Evolutionary conservation across 352 stramenopile genomes (phyloP).

Genomic region (Phytophthora capsici): DNA sequence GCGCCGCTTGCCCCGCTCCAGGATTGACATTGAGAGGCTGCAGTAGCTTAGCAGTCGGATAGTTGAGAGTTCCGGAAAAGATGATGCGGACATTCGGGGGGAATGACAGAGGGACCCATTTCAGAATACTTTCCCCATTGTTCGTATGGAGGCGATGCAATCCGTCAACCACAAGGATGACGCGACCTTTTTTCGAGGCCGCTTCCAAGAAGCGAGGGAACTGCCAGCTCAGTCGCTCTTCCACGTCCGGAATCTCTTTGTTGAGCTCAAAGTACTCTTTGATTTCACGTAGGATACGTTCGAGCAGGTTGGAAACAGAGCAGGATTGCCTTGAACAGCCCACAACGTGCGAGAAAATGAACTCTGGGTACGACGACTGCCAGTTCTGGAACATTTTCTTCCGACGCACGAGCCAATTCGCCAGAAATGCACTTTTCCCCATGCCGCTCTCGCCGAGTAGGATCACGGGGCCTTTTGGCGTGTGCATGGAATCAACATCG

Average conservation of each 20-base stretch:
- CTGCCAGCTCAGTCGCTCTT: conserved; percentile 91
- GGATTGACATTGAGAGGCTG: conserved; percentile 10
- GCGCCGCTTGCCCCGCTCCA: neutral
- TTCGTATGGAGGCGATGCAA: conserved; percentile 85
- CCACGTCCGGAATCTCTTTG: conserved; percentile 82
- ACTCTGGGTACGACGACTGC: conserved; percentile 83
- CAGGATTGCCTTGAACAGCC: conserved; percentile 89
- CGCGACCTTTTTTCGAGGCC: conserved; percentile 88
- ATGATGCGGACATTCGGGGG: conserved; percentile 90
- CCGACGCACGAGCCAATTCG: conserved; percentile 82
- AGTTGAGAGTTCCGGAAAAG: conserved; percentile 71
- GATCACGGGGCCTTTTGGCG: conserved; percentile 78
- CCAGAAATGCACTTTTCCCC: conserved; percentile 79
- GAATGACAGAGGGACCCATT: conserved; percentile 91
- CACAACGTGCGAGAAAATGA: conserved; percentile 92
- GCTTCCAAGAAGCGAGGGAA: conserved; percentile 91
- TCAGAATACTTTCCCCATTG: conserved; percentile 90
- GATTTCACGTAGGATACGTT: conserved; percentile 88
- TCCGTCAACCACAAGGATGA: conserved; percentile 92
- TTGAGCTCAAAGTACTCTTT: conserved; percentile 93
- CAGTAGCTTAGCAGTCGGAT: conserved; percentile 52
- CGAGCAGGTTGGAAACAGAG: conserved; percentile 85
- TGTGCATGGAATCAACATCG: conserved; percentile 86
- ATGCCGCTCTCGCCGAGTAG: conserved; percentile 75
- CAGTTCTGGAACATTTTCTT: conserved; percentile 90